phyloP scores from a whole-genome alignment of 2,329 filamentous ascomycete genomes.

The Xylaria digitata region DNA sequence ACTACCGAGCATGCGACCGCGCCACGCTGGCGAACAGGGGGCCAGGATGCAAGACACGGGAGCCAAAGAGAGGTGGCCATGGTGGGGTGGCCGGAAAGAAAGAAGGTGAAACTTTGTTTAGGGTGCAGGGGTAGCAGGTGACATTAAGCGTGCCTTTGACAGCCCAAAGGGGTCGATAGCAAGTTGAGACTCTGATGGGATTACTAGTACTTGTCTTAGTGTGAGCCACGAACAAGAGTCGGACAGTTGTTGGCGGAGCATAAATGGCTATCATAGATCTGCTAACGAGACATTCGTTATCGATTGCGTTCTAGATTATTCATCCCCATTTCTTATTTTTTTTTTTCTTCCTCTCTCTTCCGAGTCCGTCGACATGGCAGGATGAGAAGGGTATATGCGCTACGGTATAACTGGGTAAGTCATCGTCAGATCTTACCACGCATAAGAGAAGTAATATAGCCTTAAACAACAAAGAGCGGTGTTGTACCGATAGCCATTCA shows the following conservation, averaged over 20 bases:
- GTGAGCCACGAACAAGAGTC: constrained; percentile 23
- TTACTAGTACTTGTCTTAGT: background rate
- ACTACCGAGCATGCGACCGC: constrained; percentile 32
- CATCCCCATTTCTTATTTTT: constrained; percentile 2
- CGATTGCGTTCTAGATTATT: constrained; percentile 8
- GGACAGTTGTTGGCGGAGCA: background rate
- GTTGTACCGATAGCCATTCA: constrained; percentile 22
- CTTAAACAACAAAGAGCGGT: constrained; percentile 23
- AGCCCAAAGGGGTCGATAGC: constrained; percentile 10
- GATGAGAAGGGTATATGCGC: constrained; percentile 21
- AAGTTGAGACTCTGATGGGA: constrained; percentile 3
- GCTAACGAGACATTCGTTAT: constrained; percentile 14
- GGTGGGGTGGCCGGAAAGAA: constrained; percentile 20
- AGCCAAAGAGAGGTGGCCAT: constrained; percentile 40
- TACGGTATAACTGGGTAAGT: background rate
- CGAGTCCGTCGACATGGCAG: background rate
- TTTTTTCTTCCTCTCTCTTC: background rate
- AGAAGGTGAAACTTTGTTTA: constrained; percentile 37
- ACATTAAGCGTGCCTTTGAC: constrained; percentile 9
- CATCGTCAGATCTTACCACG: background rate
- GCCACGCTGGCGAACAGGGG: constrained; percentile 40
- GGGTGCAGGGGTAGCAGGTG: constrained; percentile 23
- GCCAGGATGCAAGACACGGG: constrained; percentile 33
- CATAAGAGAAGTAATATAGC: constrained; percentile 24
- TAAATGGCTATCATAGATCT: constrained; percentile 14